These are phyloP conservation scores for Cucurbitaria berberidis DNA, from an alignment of 2,329 filamentous ascomycete species.

Conservation along the genomic window DNA sequence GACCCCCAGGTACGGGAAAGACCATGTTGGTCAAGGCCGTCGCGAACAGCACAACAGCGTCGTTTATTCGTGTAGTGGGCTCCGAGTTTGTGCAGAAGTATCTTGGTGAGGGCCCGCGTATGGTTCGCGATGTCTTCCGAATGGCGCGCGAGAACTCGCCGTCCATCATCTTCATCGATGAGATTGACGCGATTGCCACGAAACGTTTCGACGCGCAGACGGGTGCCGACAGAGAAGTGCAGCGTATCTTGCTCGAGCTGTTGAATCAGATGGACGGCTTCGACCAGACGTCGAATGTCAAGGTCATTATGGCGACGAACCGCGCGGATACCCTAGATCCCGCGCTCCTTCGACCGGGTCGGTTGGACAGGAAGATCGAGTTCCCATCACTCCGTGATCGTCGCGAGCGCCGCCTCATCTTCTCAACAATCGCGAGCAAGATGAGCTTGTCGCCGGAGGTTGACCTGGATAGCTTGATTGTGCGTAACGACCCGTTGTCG, in stretches of 20 bases:
- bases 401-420: constrained; percentile 93
- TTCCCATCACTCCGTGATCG: constrained; percentile 95
- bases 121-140: constrained; percentile 98
- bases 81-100: constrained; percentile 99
- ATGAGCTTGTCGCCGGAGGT: constrained; percentile 98
- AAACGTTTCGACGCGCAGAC: constrained; percentile 99
- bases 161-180: constrained; percentile 99
- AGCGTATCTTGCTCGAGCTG: constrained; percentile 95
- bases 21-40: constrained; percentile 98
- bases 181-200: constrained; percentile 98
- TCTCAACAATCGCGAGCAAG: constrained; percentile 93
- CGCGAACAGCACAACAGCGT: constrained; percentile 96
- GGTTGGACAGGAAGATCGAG: constrained; percentile 97
- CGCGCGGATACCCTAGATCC: constrained; percentile 96
- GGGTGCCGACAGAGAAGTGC: constrained; percentile 95
- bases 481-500: constrained; percentile 92
- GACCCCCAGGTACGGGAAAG: constrained; percentile 94
- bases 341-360: constrained; percentile 89
- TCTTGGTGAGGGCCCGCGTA: constrained; percentile 93
- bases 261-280: constrained; percentile 99
- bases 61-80: constrained; percentile 96
- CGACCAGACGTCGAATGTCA: constrained; percentile 98
- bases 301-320: constrained; percentile 99
- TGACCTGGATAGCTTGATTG: constrained; percentile 93
- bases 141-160: constrained; percentile 99